Percentiles rank a stretch among this genome's conserved stretches.
These are phyloP conservation scores for Erucastrum elatum DNA, from an alignment of 345 rosid genomes.

Conservation along the genomic window DNA sequence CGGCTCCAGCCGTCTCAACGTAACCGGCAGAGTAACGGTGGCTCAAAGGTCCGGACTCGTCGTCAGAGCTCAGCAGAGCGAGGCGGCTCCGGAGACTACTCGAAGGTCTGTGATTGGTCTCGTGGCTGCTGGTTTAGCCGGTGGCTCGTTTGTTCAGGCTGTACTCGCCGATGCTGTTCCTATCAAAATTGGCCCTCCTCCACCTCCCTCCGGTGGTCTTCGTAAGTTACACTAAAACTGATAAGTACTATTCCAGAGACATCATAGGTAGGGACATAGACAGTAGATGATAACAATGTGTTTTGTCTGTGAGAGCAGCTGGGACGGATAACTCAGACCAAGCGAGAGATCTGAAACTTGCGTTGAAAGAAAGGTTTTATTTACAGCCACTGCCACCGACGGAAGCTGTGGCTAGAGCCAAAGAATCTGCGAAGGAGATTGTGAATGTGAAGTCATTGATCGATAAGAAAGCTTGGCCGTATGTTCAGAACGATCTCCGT, in stretches of 20 bases:
- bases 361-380: slow-evolving; percentile 68
- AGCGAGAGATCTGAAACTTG: slow-evolving; percentile 67
- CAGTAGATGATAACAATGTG: neutral
- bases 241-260: too few species aligned
- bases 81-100: slow-evolving; percentile 60
- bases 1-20: slow-evolving; percentile 52
- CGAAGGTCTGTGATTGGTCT: slow-evolving; percentile 73
- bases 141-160: slow-evolving; percentile 70
- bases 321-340: slow-evolving; percentile 90
- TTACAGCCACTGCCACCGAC: slow-evolving; percentile 68
- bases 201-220: slow-evolving; percentile 90
- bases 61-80: slow-evolving; percentile 61
- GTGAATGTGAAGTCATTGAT: slow-evolving; percentile 68
- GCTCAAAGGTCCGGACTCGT: slow-evolving; percentile 44
- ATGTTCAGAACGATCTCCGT: slow-evolving; percentile 86
- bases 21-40: slow-evolving; percentile 27
- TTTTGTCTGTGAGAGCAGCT: slow-evolving; percentile 50
- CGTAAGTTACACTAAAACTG: slow-evolving; percentile 52
- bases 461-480: slow-evolving; percentile 96
- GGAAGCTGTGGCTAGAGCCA: slow-evolving; percentile 74
- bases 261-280: too few species aligned
- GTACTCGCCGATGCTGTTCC: slow-evolving; percentile 69
- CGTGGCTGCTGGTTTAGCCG: slow-evolving; percentile 67
- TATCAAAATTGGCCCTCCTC: slow-evolving; percentile 89
- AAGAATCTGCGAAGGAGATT: slow-evolving; percentile 88